Conservation (phyloP, 2,329 filamentous ascomycete genomes). For the Aspergillus thermomutatus region DNA sequence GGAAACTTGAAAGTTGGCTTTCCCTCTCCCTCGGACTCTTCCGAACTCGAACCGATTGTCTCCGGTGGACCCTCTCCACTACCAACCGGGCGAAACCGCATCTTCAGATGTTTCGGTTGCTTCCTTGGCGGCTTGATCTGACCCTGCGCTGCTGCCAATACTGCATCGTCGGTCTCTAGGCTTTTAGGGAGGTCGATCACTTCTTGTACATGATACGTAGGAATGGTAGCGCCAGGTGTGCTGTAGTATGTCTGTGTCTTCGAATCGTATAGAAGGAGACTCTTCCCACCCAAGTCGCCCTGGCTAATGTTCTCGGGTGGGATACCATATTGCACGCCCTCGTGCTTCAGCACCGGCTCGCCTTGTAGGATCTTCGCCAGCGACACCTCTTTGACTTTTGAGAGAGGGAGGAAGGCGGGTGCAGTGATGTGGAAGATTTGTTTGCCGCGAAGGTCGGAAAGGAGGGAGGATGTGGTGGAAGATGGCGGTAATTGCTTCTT, state of each 20-base stretch:
- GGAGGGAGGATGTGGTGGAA: slow-evolving; percentile 30
- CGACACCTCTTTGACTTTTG: slow-evolving; percentile 44
- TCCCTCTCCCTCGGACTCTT: slow-evolving; percentile 36
- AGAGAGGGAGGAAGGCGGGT: slow-evolving; percentile 42
- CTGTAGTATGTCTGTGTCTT: slow-evolving; percentile 33
- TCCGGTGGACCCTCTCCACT: slow-evolving; percentile 30
- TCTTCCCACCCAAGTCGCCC: slow-evolving; percentile 26
- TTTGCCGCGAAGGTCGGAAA: slow-evolving; percentile 42
- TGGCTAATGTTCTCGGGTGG: slow-evolving; percentile 30
- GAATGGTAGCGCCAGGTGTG: slow-evolving; percentile 23
- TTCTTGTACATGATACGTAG: slow-evolving; percentile 37
- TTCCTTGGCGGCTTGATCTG: slow-evolving; percentile 35
- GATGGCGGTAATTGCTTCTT: slow-evolving; percentile 31
- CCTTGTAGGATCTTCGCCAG: slow-evolving; percentile 40
- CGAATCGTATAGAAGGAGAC: slow-evolving; percentile 36
- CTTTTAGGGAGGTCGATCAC: slow-evolving; percentile 31
- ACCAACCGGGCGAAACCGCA: slow-evolving; percentile 45
- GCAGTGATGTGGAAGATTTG: slow-evolving; percentile 49
- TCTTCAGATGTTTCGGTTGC: slow-evolving; percentile 43
- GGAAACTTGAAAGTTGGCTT: slow-evolving; percentile 30
- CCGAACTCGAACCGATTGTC: slow-evolving; percentile 35
- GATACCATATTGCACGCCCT: slow-evolving; percentile 43
- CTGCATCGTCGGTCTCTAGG: slow-evolving; percentile 20
- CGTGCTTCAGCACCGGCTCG: slow-evolving; percentile 39
- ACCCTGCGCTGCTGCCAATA: slow-evolving; percentile 23